Base-by-base conservation (phyloP, 1,139 yeast species). In the Taphrina pruni region DNA sequence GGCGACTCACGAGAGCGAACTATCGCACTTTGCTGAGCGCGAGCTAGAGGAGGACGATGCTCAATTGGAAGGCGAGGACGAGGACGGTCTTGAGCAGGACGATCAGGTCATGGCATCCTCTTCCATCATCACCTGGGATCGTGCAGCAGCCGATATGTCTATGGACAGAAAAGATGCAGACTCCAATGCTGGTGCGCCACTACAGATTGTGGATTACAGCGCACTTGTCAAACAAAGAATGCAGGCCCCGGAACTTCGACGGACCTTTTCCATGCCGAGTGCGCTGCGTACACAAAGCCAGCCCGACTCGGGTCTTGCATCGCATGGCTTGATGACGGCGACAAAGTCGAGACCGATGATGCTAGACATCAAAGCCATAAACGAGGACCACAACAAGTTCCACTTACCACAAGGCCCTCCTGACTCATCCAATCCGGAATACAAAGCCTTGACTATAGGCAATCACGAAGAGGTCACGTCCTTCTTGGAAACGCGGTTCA, bases 401-500 rank as follows among this genome's bases (percentile, higher is more conserved):
- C 45, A 45, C 7, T 26, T 56, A 21, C 64, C 64, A 6, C 45
- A 20, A 12, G 62, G 50, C 21, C 14, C 60, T 51, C 77, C 78
- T 1, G 71, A 68, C 41, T 75, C 73, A 12, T 38, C 54, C 45
- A 62, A 50, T 35, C 57, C 64, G 3, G 71, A 62, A 50, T 71
- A 69, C 68, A 52, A 50, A 35, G 69, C 71, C 9, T 69, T 72
- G 20, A 58, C 60, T n/a, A 60, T 71, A 35, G 65, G 66, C 21
- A 65, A 67, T 48, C 26, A 61, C 26, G 70, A 39, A 14, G 70
- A 66, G 21, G 73, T 72, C 56, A 62, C 71, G 7, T 39, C 51
- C 38, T 70, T 72, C 17, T 48, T 72, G 32, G 73, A 72, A 51
- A 68, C 67, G 6, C 68, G 72, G 35, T 72, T 72, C 56, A 58